Percentiles rank a stretch among this genome's conserved stretches.
Conservation (phyloP, 2,329 filamentous ascomycete species). For the Macrophomina phaseolina region DNA sequence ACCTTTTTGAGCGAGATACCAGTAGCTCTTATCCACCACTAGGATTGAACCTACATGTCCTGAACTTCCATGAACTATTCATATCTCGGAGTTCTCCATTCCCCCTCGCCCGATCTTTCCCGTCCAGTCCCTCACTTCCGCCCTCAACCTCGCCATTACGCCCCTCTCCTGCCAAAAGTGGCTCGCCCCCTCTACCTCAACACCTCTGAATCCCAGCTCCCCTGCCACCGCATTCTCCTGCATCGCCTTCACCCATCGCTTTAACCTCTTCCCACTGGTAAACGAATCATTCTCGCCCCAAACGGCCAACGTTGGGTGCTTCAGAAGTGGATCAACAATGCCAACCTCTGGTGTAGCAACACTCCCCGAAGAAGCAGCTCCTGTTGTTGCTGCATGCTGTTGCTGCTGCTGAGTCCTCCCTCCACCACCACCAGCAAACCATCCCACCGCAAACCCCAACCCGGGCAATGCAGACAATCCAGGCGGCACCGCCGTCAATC, state of each 20-base stretch:
- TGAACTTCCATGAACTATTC: no score
- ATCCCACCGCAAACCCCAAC: neutral
- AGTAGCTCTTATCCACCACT: no score
- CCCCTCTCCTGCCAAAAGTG: constrained; percentile 58
- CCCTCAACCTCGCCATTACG: constrained; percentile 47
- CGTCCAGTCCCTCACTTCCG: constrained; percentile 50
- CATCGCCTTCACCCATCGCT: constrained; percentile 68
- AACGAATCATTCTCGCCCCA: constrained; percentile 81
- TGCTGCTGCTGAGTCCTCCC: neutral
- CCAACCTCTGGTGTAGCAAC: neutral
- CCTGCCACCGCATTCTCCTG: constrained; percentile 30
- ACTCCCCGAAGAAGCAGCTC: no score
- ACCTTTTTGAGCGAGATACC: no score
- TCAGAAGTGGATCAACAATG: constrained; percentile 26
- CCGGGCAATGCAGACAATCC: neutral
- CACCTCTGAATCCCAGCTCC: constrained; percentile 43
- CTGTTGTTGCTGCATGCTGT: no score
- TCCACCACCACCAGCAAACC: neutral
- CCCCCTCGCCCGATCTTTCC: constrained; percentile 2
- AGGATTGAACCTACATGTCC: no score
- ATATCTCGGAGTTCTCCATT: neutral
- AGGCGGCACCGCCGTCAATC: constrained; percentile 10
- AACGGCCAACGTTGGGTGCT: constrained; percentile 64
- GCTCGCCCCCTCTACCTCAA: constrained; percentile 55
- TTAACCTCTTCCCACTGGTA: constrained; percentile 67